Evolutionary conservation across 345 rosid genomes (phyloP).

Genomic region (Noccaea caerulescens): DNA sequence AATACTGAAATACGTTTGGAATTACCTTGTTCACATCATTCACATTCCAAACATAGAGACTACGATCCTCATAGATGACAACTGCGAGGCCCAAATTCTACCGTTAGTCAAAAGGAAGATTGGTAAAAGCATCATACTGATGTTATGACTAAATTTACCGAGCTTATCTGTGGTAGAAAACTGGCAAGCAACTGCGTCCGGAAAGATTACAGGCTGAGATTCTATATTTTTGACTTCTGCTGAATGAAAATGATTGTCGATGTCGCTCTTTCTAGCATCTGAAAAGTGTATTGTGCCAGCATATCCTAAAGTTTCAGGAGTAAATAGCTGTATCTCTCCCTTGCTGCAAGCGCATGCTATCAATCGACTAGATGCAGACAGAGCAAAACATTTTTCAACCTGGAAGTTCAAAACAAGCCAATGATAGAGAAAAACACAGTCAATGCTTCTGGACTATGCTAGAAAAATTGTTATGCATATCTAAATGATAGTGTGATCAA

Average conservation of each 20-base stretch:
- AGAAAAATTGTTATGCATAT: neutral
- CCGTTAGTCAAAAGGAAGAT: neutral
- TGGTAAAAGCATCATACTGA: slow-evolving; percentile 6
- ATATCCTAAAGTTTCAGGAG: slow-evolving; percentile 48
- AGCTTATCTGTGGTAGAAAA: slow-evolving; percentile 65
- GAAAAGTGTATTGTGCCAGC: slow-evolving; percentile 59
- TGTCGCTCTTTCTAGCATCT: slow-evolving; percentile 48
- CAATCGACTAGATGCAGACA: slow-evolving; percentile 64
- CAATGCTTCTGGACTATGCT: neutral
- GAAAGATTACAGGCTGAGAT: slow-evolving; percentile 41
- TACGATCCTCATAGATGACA: slow-evolving; percentile 76
- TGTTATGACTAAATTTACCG: slow-evolving; percentile 48
- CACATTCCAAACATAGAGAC: slow-evolving; percentile 75
- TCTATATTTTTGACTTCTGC: slow-evolving; percentile 28
- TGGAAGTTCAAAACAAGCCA: slow-evolving; percentile 46
- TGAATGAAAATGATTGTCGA: slow-evolving; percentile 39
- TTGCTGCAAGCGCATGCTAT: slow-evolving; percentile 83
- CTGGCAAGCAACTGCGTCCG: slow-evolving; percentile 88
- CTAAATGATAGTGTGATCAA: neutral
- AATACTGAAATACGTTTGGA: slow-evolving; percentile 14
- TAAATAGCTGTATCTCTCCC: slow-evolving; percentile 64
- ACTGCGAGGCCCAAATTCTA: slow-evolving; percentile 53
- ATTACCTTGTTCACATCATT: slow-evolving; percentile 66
- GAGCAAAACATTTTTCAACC: slow-evolving; percentile 76
- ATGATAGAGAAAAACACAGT: neutral